Base-by-base conservation (phyloP, 2,329 filamentous ascomycete species). In the Xylariaceae sp. region DNA sequence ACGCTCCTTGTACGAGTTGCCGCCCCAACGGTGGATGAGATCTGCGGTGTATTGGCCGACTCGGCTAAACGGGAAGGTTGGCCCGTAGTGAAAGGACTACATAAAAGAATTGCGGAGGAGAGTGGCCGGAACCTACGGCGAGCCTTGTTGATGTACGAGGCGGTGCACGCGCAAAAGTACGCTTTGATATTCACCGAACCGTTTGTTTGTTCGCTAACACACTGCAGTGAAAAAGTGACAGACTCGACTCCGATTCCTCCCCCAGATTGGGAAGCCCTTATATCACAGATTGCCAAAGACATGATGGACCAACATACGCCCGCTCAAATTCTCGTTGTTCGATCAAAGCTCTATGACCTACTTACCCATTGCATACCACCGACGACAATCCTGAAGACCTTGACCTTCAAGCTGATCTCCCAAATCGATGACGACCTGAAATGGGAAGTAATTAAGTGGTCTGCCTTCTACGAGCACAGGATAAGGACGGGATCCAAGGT, bases 301-400 rank as follows among this genome's bases (percentile, higher is more conserved):
- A 96, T 99, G 50, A 85, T 97, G 69, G 88, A 89, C 32, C 93
- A 99, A 71, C 91, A 95, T 67, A 91, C 91, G n/a, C 93, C 94
- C 0, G 86, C 88, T 24, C 83, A 91, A 44, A 92, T 99, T 56
- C 76, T 99, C 59, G 84, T 92, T 67, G 92, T 97, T 40, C 86
- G 94, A 59, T 86, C 91, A 8, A 95, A 96, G 73, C 82, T 99
- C n/a, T 99, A 99, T 75, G 94, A 99, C 69, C 82, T 99, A 27
- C 81, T 99, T 40, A 96, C 93, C 6, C 94, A 99, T 72, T 99
- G 95, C 73, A 99, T 99, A 68, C 94, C 95, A 11, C 83, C 94
- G 2, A 96, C 93, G 0, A 95, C 89, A 1, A 92, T 99, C 59
- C 81, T 99, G 64, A 96, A 96, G 77, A 96, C 91, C 0, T 80